Conservation (phyloP, 164 flowering plant species). For the Litsea cubeba region DNA sequence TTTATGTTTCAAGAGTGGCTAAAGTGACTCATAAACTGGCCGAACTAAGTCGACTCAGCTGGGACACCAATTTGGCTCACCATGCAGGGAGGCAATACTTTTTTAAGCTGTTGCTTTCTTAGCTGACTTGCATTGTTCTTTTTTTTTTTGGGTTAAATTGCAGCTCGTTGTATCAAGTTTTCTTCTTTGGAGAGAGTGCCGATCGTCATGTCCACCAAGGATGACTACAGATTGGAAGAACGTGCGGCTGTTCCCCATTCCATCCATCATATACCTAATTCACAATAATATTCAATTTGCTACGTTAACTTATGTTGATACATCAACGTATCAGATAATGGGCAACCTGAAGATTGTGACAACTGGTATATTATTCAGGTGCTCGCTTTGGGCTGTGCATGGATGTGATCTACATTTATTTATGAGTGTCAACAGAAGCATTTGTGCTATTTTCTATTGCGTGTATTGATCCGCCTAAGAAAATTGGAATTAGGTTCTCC, state of each 20-base stretch:
- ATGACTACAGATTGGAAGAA: constrained; percentile 94
- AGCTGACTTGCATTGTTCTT: neutral
- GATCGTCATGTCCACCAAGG: constrained; percentile 46
- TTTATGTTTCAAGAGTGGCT: no score
- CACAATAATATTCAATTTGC: constrained; percentile 98
- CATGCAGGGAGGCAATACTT: neutral
- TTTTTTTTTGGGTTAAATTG: constrained; percentile 10
- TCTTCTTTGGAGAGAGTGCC: constrained; percentile 74
- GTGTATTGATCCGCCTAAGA: neutral
- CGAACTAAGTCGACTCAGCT: no score
- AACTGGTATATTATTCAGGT: constrained; percentile 95
- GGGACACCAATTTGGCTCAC: no score
- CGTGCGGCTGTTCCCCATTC: constrained; percentile 74
- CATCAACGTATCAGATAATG: constrained; percentile 97
- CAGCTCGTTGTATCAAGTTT: constrained; percentile 82
- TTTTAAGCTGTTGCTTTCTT: neutral
- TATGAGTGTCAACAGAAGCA: neutral
- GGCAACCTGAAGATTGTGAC: constrained; percentile 95
- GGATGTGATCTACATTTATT: neutral
- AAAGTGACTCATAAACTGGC: no score
- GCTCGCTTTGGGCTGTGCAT: constrained; percentile 6
- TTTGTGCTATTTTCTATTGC: neutral
- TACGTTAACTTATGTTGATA: constrained; percentile 85
- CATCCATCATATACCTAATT: constrained; percentile 81
- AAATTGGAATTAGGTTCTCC: neutral